A percentile compares a stretch with the other conserved stretches of the same genome.
Conservation (phyloP, 1,284 basidiomycete genomes). For the Rhodotorula glutinis region DNA sequence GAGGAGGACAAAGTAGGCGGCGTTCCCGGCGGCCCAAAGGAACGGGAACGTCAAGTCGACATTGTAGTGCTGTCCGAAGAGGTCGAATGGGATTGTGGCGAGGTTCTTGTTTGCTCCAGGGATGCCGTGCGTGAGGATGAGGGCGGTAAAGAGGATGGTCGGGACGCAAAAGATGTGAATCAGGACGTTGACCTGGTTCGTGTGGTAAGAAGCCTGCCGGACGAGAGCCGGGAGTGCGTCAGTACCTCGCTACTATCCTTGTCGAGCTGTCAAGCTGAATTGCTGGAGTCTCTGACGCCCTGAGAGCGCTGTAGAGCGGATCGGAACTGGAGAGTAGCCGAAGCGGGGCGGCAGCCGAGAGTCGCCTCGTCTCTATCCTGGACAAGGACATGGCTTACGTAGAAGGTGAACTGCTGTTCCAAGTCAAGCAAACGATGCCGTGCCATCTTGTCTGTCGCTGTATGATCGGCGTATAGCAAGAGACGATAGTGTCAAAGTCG, state of each 20-base stretch:
- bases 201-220: constrained; percentile 42
- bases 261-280: fast-evolving
- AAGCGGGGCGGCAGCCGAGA: background rate
- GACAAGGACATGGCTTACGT: constrained; percentile 18
- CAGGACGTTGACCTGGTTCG: constrained; percentile 39
- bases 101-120: constrained; percentile 28
- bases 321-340: background rate
- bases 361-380: background rate
- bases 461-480: background rate
- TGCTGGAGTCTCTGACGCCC: background rate
- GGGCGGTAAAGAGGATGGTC: constrained; percentile 39
- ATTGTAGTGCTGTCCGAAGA: constrained; percentile 19
- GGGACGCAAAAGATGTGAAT: constrained; percentile 43
- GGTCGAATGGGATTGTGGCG: constrained; percentile 9
- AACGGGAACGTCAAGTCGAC: constrained; percentile 37
- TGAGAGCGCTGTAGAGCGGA: background rate
- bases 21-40: constrained; percentile 34
- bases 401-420: constrained; percentile 39
- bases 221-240: background rate
- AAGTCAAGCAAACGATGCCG: constrained; percentile 15
- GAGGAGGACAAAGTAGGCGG: constrained; percentile 43
- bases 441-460: background rate
- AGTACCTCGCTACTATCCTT: no score
- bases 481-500: no score
- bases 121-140: constrained; percentile 37